Base-by-base conservation (phyloP, 257 asterid genomes). In the Ocimum tenuiflorum region DNA sequence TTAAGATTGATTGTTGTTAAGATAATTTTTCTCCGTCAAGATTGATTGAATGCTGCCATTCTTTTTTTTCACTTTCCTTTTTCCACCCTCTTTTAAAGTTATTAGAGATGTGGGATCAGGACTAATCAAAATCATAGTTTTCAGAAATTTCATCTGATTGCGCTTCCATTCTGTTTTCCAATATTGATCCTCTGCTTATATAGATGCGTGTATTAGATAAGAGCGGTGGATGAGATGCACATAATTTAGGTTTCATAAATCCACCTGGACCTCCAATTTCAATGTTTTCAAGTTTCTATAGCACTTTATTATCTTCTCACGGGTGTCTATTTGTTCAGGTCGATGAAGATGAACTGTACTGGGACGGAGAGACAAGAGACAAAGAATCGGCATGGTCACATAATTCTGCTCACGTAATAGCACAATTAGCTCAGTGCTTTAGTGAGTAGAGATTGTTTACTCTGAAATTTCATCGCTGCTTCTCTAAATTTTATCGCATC, bases 371-470 rank as follows among this genome's bases (percentile, higher is more conserved):
- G 75, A 81, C 73, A 78, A 83, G 72, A 14, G 82, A 77, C 63
- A 88, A 78, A 73, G 83, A 74, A 56, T 60, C 86, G 60, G 79
- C 78, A 63, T 74, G 82, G 81, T 82, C 83, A 46, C 80, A 66
- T 69, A 74, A 66, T 84, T 80, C 91, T 82, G 80, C 89, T 76
- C 88, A 82, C 82, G 75, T 85, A 83, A 83, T 83, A 74, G 80
- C 94, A 77, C 89, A 83, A 73, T 81, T 86, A 78, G 79, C 92
- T 81, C 95, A 74, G 81, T 85, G 91, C 75, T 82, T 88, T 76
- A 78, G 96, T 88, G 94, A 86, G 96, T 88, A 65, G 68, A 80
- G 66, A 63, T 56, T 59, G 17, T 72, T 73, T 67, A 51, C 48
- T 63, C 61, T 47, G 36, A 33, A 52, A 39, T 24, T 47, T 45